Conservation (phyloP, 2,329 filamentous ascomycete species). For the Fusarium pininemorale region DNA sequence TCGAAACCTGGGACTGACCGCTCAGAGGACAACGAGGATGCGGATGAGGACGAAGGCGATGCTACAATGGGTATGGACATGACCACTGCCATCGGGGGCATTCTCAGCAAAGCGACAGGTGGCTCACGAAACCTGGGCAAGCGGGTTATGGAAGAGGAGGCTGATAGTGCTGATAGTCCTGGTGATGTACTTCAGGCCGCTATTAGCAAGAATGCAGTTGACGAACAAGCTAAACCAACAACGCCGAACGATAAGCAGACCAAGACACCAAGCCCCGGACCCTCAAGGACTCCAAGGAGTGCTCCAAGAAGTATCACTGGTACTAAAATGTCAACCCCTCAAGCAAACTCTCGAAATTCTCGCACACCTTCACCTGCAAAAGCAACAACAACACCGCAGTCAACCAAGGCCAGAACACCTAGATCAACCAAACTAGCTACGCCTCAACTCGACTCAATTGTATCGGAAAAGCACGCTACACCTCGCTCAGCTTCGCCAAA, state of each 20-base stretch:
- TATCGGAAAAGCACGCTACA: conserved; percentile 16
- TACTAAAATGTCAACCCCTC: conserved; percentile 54
- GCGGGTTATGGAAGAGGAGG: conserved; percentile 68
- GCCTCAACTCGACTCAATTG: conserved; percentile 28
- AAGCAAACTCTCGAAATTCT: conserved; percentile 28
- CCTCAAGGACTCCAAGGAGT: conserved; percentile 62
- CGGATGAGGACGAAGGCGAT: conserved; percentile 43
- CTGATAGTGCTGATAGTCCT: conserved; percentile 57
- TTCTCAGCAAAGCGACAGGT: conserved; percentile 56
- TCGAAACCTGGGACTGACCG: conserved; percentile 47
- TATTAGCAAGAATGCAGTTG: conserved; percentile 34
- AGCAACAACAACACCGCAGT: conserved; percentile 31
- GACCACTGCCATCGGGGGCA: conserved; percentile 70
- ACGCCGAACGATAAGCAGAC: conserved; percentile 42
- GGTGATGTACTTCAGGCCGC: conserved; percentile 49
- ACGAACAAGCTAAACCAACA: conserved; percentile 37
- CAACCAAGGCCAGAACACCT: conserved; percentile 37
- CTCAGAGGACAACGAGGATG: conserved; percentile 44
- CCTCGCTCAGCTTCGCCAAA: conserved; percentile 37
- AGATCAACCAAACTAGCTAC: conserved; percentile 39
- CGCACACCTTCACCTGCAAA: conserved; percentile 43
- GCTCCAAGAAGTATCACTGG: conserved; percentile 58
- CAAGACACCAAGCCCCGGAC: conserved; percentile 61
- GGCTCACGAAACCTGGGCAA: conserved; percentile 55
- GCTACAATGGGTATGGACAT: conserved; percentile 70